Conservation (phyloP, 139 green algal genomes). For the Astrephomene gubernaculifera region DNA sequence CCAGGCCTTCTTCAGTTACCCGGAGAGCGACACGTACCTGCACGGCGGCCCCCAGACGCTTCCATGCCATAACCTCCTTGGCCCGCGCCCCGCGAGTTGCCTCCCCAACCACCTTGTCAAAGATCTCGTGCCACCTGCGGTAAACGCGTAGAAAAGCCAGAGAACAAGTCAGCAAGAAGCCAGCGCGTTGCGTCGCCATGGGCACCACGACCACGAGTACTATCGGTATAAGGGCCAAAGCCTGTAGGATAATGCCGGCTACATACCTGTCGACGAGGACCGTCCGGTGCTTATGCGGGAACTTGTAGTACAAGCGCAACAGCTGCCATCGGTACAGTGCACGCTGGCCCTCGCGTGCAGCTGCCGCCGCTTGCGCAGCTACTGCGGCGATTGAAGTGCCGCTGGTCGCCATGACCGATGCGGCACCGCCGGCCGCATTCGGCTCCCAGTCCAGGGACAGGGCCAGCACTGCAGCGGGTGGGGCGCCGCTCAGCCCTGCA, state of each 20-base stretch:
- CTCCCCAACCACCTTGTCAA: neutral
- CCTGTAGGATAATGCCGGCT: too few relatives aligned
- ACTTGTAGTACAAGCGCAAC: conserved; percentile 20
- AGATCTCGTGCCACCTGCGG: conserved; percentile 29
- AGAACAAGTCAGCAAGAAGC: neutral
- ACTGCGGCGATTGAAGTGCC: neutral
- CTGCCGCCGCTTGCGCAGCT: neutral
- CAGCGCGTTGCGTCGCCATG: too few relatives aligned
- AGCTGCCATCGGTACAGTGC: conserved; percentile 32
- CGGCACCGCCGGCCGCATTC: neutral
- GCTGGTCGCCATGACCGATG: neutral
- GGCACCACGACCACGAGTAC: too few relatives aligned
- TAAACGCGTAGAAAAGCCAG: neutral
- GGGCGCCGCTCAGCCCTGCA: too few relatives aligned
- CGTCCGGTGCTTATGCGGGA: neutral
- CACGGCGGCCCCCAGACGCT: neutral
- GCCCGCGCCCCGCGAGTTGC: neutral
- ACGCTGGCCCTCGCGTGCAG: neutral
- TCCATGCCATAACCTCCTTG: conserved; percentile 24
- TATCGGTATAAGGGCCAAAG: too few relatives aligned
- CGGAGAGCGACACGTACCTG: too few relatives aligned
- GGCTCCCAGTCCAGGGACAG: conserved; percentile 6
- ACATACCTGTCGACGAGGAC: conserved; percentile 5
- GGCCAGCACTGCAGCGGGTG: neutral
- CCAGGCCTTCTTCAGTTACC: too few relatives aligned